These are phyloP conservation scores for Dactylellina parvicollis DNA, from an alignment of 2,329 filamentous ascomycete genomes.

Conservation along the genomic window DNA sequence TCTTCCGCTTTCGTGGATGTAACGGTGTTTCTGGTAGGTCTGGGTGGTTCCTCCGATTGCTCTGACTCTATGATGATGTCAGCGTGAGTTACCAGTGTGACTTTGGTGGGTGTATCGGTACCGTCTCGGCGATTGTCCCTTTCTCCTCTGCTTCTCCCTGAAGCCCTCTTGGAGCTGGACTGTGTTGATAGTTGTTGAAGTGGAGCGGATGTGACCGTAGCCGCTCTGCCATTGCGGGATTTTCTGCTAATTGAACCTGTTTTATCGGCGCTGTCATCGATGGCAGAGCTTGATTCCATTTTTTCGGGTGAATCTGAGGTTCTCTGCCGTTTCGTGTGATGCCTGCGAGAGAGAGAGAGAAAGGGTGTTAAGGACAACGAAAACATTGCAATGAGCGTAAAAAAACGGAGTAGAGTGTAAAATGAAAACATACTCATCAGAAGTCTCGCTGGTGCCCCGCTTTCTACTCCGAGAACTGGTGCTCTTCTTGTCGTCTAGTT, in stretches of 20 bases:
- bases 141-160: constrained; percentile 46
- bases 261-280: constrained; percentile 71
- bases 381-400: constrained; percentile 16
- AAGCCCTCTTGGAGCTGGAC: constrained; percentile 45
- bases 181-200: constrained; percentile 52
- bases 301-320: constrained; percentile 78
- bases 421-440: constrained; percentile 78
- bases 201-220: constrained; percentile 55
- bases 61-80: constrained; percentile 54
- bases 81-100: constrained; percentile 54
- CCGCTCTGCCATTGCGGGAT: constrained; percentile 65
- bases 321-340: constrained; percentile 76
- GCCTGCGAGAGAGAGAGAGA: constrained; percentile 42
- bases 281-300: constrained; percentile 71
- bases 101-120: constrained; percentile 51
- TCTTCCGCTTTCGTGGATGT: constrained; percentile 44
- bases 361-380: constrained; percentile 55
- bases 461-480: constrained; percentile 75
- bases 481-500: constrained; percentile 75
- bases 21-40: constrained; percentile 41
- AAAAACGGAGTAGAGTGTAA: constrained; percentile 8
- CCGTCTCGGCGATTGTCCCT: constrained; percentile 53
- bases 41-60: constrained; percentile 52
- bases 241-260: constrained; percentile 68
- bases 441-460: constrained; percentile 83